Evolutionary conservation across 768 basidiomycete species (phyloP), one percentile per base, ranked within the genome.

Genomic region (Phlegmacium glaucopus): DNA sequence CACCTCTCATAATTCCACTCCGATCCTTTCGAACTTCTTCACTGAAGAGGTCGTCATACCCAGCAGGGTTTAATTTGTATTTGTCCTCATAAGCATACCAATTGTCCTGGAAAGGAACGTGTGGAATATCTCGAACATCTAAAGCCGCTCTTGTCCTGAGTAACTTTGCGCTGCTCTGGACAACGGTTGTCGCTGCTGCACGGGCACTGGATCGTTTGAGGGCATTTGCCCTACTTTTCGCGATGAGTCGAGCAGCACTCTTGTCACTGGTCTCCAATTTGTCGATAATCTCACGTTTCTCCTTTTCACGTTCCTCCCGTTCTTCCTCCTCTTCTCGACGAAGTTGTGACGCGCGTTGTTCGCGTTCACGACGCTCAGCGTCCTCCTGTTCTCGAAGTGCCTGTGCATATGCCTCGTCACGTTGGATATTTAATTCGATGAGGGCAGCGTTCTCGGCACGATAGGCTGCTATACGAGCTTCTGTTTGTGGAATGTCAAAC

Each of bases 341-440:
- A 16, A 82, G 69, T 56, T 87, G 82, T 26, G 76, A 70, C 1
- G 87, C 86, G 18, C 86, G 81, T 16, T 76, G 66, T 61, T 90
- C 86, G 37, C 81, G 80, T 53, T 87, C 85, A 37, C 76, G 70
- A 4, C 85, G 76, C 35, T 90, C 87, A n/a, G 74, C 71, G 5
- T 91, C 90, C 65, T 94, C 91, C 46, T 89, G 85, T 42, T 90
- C 87, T 56, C 77, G 81, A 2, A 92, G 72, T 13, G 78, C 75
- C 39, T 81, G 83, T 1, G 76, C 77, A 48, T 90, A 88, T 12
- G 85, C 80, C 59, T 89, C 87, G 42, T 91, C 89, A 29, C 89
- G 81, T 56, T 89, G 85, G 25, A 82, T 65, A 66, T 98, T 98
- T 42, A 87, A 77, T 52, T 90, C 86, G 42, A 92, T 97, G 18